Evolutionary conservation across 495 filamentous ascomycete species (phyloP).

Genomic region (Penicillium silybi): DNA sequence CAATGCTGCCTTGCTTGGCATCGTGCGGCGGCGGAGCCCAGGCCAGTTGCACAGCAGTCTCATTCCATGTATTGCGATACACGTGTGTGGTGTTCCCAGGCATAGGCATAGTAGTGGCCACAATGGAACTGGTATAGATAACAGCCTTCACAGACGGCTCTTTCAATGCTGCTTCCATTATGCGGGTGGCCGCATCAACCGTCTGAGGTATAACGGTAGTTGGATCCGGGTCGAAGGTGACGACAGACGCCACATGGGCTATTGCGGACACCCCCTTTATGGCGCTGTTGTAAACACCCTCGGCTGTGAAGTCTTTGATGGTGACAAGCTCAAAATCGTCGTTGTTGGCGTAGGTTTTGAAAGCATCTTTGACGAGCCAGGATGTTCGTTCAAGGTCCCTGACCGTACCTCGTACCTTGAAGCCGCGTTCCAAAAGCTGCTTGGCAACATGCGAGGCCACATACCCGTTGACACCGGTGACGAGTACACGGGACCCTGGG

Average conservation of each 20-base stretch:
- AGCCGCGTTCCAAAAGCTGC: slow-evolving; percentile 36
- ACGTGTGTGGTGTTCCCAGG: slow-evolving; percentile 4
- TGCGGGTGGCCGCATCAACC: neutral
- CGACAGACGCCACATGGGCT: slow-evolving; percentile 1
- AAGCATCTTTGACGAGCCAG: slow-evolving; percentile 33
- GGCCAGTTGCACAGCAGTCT: slow-evolving; percentile 33
- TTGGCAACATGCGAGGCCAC: slow-evolving; percentile 42
- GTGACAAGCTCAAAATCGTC: slow-evolving; percentile 33
- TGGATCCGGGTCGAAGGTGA: neutral
- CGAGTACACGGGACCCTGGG: slow-evolving; percentile 20
- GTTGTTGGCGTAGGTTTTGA: slow-evolving; percentile 34
- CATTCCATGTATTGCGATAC: slow-evolving; percentile 37
- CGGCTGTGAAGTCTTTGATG: slow-evolving; percentile 34
- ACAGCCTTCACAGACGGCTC: slow-evolving; percentile 37
- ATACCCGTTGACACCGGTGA: slow-evolving; percentile 47
- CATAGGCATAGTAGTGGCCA: slow-evolving; percentile 28
- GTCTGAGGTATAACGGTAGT: neutral
- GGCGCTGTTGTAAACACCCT: slow-evolving; percentile 39
- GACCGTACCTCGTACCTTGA: slow-evolving; percentile 39
- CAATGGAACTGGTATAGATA: slow-evolving; percentile 49
- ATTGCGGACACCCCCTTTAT: slow-evolving; percentile 24
- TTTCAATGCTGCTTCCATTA: neutral
- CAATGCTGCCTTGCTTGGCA: slow-evolving; percentile 11
- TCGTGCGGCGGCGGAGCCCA: slow-evolving; percentile 29
- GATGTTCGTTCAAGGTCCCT: slow-evolving; percentile 27